Base-by-base conservation (phyloP, 2,329 filamentous ascomycete genomes). In the Chrysoporthe deuterocubensis region DNA sequence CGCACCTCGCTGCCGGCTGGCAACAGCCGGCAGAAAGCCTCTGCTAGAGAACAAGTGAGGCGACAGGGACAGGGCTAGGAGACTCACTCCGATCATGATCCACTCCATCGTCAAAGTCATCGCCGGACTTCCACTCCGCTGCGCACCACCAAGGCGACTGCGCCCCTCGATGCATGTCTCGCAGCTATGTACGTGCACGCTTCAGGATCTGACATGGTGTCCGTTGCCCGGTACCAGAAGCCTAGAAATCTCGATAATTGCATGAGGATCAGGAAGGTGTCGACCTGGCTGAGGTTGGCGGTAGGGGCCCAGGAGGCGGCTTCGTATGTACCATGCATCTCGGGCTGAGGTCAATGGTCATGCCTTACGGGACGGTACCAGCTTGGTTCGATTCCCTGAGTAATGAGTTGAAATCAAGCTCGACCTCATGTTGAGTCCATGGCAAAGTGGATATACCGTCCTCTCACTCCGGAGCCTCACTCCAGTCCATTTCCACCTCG, bases 71-170 rank as follows among this genome's bases (percentile, higher is more conserved):
- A 62, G 32, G 32, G 43, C 16, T 65, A 44, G 63, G 63, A 42
- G 44, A 43, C 14, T 18, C 42, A 50, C 63, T 65, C 63, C 63
- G 63, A 65, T 65, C 63, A 48, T 18, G 63, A 40, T 16, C 54
- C 63, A 59, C 63, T 11, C 9, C 16, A 4, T 26, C 37, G 40
- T 32, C 14, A 54, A 50, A 42, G 5, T 52, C 34, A 52, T 48
- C 63, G 63, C 46, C 56, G 63, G 63, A 59, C n/a, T 50, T 26
- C 43, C 63, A 65, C 63, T 65, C 63, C 63, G 34, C 16, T 32
- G 13, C 2, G 52, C 16, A 48, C 16, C 43, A 46, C 14, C 42
- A 18, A 21, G 18, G 6, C 40, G 11, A 4, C 13, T 50, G n/a
- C 37, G 5, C 37, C 37, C 37, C 37, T 40, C 37, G 37, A 40